Base-by-base conservation (phyloP, 2,329 filamentous ascomycete genomes). In the Metarhizium brunneum region DNA sequence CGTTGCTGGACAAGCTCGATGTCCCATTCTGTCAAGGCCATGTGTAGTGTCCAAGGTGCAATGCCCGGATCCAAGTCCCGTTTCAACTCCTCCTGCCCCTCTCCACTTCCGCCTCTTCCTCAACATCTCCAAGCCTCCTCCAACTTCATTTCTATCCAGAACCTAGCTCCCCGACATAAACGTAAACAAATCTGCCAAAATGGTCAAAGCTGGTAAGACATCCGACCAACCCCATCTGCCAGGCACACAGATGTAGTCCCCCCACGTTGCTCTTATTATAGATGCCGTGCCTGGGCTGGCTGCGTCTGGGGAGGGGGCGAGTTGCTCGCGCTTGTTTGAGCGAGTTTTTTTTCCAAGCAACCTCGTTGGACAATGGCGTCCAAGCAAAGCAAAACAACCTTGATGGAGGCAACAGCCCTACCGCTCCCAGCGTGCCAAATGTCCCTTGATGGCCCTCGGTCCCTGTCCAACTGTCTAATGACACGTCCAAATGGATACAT, bases 171-270 rank as follows among this genome's bases (percentile, higher is more conserved):
- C 29, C 30, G 13, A 32, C 55, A 52, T 56, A 64, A 57, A 59
- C 52, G 51, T 57, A 69, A 66, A 67, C 63, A 69, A 75, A 78
- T 65, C 77, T 78, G 77, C 78, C 87, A 96, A 85, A 85, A 96
- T 96, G 92, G 92, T 96, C 82, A 96, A 96, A 84, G 92, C 92
- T 79, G 90, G 90, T 95, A 45, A 58, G 84, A 71, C 25, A n/a
- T 52, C 16, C 51, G 42, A 32, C 11, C 14, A 49, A 18, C 32
- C 48, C 48, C 29, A 20, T 45, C 20, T 25, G 6, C 6, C 30
- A 32, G 38, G 36, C 35, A 49, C 50, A 38, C 48, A n/a, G 16
- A 45, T 6, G 29, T 6, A 6, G 6, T 20, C 8, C 42, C 18
- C 30, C 52, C 47, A 43, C 42, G 40, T 16, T 42, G 36, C 38